Evolutionary conservation across 805 yeast species (phyloP).

Genomic region (Wickerhamomyces sydowiorum): DNA sequence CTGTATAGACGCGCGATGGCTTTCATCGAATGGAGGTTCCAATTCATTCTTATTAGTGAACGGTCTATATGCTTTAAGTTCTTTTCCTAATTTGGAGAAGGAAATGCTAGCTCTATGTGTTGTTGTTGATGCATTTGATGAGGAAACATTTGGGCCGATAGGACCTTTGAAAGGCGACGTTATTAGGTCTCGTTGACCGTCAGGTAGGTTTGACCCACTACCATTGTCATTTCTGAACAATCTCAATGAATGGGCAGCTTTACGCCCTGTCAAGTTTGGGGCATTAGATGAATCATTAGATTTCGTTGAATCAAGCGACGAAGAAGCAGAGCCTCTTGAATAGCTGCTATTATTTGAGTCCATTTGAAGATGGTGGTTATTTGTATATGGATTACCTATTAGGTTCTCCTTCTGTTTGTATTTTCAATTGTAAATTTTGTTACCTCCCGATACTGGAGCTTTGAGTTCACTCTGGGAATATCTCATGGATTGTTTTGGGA

Average conservation of each 20-base stretch:
- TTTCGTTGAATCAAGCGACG: background rate
- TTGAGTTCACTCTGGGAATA: background rate
- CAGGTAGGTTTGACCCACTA: background rate
- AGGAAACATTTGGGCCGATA: background rate
- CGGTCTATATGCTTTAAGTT: background rate
- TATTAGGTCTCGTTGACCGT: background rate
- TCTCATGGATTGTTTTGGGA: background rate
- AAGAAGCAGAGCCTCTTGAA: background rate
- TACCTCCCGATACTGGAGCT: slow-evolving; percentile 1
- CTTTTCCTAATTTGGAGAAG: background rate
- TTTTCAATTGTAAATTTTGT: background rate
- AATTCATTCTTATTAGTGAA: background rate
- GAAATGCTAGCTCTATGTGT: background rate
- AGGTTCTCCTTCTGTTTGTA: background rate
- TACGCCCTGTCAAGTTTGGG: slow-evolving; percentile 39
- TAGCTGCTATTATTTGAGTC: background rate
- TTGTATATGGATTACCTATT: background rate
- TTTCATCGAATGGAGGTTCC: background rate
- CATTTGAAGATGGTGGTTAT: background rate
- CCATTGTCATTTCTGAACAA: slow-evolving; percentile 37
- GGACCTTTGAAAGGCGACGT: background rate
- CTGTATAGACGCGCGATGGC: background rate
- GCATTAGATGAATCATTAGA: background rate
- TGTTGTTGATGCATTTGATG: background rate
- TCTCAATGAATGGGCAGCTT: slow-evolving; percentile 52